Conservation (phyloP, 495 filamentous ascomycete species). For the Penicillium tannophilum region DNA sequence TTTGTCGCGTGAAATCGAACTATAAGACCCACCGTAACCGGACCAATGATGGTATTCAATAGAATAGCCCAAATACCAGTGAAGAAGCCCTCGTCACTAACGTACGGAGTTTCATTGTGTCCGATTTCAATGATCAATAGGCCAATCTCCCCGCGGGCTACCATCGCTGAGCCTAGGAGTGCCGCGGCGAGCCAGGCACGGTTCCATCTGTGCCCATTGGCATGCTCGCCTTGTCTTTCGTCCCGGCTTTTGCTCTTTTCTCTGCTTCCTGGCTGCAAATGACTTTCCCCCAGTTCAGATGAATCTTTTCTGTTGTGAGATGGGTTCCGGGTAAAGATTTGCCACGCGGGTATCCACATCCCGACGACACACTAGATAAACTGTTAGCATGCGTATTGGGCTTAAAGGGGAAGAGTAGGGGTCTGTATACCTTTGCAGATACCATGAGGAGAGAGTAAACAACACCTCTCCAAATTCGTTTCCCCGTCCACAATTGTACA, state of each 20-base stretch:
- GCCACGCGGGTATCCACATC: conserved; percentile 32
- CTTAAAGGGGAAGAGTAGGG: not conserved
- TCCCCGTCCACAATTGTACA: conserved; percentile 60
- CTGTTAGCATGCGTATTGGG: not conserved
- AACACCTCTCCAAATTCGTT: conserved; percentile 68
- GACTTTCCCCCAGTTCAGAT: conserved; percentile 1
- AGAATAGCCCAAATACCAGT: conserved; percentile 74
- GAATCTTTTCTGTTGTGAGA: not conserved
- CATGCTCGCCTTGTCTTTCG: not conserved
- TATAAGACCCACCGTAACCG: conserved; percentile 62
- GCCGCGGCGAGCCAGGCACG: conserved; percentile 51
- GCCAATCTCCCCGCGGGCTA: conserved; percentile 76
- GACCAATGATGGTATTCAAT: conserved; percentile 73
- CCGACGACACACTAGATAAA: conserved; percentile 32
- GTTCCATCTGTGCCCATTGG: conserved; percentile 8
- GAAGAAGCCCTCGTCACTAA: conserved; percentile 53
- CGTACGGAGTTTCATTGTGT: conserved; percentile 40
- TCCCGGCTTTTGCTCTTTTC: not conserved
- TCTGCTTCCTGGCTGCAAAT: not conserved
- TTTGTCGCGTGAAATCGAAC: conserved; percentile 38
- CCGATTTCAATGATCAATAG: conserved; percentile 73
- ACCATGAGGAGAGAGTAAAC: conserved; percentile 69
- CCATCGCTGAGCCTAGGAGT: conserved; percentile 63
- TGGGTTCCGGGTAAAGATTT: conserved; percentile 4
- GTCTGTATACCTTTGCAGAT: conserved; percentile 54